Evolutionary conservation across 352 stramenopile genomes (phyloP).

Genomic region (Phytophthora sansomeana): DNA sequence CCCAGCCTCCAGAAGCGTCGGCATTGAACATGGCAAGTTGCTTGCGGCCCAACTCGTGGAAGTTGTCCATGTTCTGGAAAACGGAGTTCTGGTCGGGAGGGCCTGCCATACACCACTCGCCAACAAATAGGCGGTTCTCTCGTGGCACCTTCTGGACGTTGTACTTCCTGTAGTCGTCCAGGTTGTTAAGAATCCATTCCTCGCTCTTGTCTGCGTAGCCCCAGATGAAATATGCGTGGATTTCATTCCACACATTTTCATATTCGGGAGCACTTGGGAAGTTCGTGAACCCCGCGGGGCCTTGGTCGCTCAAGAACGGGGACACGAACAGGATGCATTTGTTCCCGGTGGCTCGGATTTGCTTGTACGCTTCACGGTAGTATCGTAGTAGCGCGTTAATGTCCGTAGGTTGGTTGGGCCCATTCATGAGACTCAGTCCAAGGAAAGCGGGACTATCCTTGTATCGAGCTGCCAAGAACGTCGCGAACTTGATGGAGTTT

Average conservation of each 20-base stretch:
- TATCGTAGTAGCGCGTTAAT: conserved; percentile 37
- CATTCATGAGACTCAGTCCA: conserved; percentile 63
- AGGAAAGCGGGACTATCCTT: conserved; percentile 54
- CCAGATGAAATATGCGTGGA: conserved; percentile 62
- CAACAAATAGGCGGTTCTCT: conserved; percentile 45
- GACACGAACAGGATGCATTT: conserved; percentile 55
- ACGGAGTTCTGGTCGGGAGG: conserved; percentile 28
- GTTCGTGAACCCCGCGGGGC: no score
- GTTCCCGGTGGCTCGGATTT: conserved; percentile 47
- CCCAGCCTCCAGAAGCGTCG: conserved; percentile 46
- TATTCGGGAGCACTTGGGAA: conserved; percentile 31
- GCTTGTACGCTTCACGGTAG: conserved; percentile 50
- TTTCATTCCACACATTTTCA: conserved; percentile 67
- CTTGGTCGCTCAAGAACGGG: conserved; percentile 56
- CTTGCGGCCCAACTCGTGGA: conserved; percentile 32
- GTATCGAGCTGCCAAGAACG: conserved; percentile 56
- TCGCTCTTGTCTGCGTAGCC: conserved; percentile 40
- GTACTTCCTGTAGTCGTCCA: no score
- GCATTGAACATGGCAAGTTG: conserved; percentile 42
- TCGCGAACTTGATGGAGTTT: conserved; percentile 48
- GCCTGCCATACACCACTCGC: conserved; percentile 58
- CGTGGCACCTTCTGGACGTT: no score
- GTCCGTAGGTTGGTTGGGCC: conserved; percentile 38
- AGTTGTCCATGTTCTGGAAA: conserved; percentile 32
- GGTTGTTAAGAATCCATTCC: conserved; percentile 18